Percentiles rank a stretch among this genome's conserved stretches.
Conservation (phyloP, 495 filamentous ascomycete genomes). For the Venustampulla echinocandica region DNA sequence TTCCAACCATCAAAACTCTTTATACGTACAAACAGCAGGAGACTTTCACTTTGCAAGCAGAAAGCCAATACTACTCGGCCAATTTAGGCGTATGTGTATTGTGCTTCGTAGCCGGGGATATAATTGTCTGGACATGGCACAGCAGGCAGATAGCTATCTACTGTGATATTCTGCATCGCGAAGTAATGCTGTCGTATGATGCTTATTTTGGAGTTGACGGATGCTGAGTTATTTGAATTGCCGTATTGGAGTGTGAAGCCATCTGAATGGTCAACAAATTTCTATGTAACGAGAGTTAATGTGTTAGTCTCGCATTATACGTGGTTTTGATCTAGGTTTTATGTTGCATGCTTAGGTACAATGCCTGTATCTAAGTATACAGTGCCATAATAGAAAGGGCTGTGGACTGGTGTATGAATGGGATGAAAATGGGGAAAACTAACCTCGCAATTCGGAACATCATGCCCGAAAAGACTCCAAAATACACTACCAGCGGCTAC, state of each 20-base stretch:
- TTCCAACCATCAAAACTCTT: no score
- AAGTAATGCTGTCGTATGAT: slow-evolving; percentile 38
- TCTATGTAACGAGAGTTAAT: slow-evolving; percentile 15
- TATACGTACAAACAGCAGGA: no score
- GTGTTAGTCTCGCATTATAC: no score
- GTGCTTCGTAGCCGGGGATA: slow-evolving; percentile 18
- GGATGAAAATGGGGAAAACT: slow-evolving; percentile 5
- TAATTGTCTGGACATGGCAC: slow-evolving; percentile 19
- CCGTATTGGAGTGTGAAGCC: slow-evolving; percentile 41
- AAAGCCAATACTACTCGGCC: no score
- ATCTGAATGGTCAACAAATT: slow-evolving; percentile 33
- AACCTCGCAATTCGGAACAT: slow-evolving; percentile 40
- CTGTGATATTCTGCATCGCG: slow-evolving; percentile 27
- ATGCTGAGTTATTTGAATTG: slow-evolving; percentile 31
- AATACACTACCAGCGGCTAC: slow-evolving; percentile 37
- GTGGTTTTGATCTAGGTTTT: no score
- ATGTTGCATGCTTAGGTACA: no score
- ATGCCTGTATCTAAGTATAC: no score
- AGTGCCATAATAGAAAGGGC: no score
- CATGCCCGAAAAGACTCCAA: slow-evolving; percentile 44
- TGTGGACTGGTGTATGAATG: no score
- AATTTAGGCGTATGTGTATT: no score
- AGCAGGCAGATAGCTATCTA: slow-evolving; percentile 15
- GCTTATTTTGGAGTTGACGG: slow-evolving; percentile 34
- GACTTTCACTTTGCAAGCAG: no score